These are phyloP conservation scores for Pichia gijzeniarum DNA, from an alignment of 805 yeast genomes.

Conservation along the genomic window DNA sequence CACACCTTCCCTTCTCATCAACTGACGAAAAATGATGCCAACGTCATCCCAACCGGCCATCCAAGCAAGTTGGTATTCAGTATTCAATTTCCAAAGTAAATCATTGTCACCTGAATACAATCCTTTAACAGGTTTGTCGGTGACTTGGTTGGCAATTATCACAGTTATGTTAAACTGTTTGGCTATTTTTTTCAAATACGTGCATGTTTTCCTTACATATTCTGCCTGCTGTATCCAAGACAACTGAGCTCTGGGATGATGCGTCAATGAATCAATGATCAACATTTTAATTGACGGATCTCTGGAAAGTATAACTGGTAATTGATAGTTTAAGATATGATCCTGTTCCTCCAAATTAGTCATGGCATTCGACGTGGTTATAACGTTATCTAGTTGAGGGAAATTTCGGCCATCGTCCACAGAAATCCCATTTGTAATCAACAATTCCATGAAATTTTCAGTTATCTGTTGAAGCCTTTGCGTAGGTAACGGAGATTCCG, in stretches of 20 bases:
- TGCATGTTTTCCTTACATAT: constrained; percentile 39
- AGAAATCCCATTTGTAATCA: constrained; percentile 31
- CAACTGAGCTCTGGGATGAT: constrained; percentile 65
- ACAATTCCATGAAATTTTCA: constrained; percentile 21
- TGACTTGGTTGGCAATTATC: constrained; percentile 73
- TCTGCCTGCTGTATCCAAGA: constrained; percentile 37
- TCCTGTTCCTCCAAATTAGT: constrained; percentile 65
- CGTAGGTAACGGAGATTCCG: constrained; percentile 71
- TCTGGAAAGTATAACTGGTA: constrained; percentile 49
- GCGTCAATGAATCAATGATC: constrained; percentile 77
- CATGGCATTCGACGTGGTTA: constrained; percentile 25
- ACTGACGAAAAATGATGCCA: constrained; percentile 27
- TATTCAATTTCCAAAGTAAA: constrained; percentile 33
- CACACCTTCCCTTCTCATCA: constrained; percentile 16
- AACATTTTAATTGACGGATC: constrained; percentile 44
- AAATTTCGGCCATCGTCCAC: constrained; percentile 3
- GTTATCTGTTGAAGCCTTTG: constrained; percentile 48
- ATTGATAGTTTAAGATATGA: constrained; percentile 60
- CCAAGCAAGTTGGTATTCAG: constrained; percentile 67
- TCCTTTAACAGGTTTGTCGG: constrained; percentile 46
- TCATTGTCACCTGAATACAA: constrained; percentile 21
- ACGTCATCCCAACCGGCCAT: constrained; percentile 65
- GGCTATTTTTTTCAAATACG: constrained; percentile 45
- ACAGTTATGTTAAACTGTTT: constrained; percentile 46
- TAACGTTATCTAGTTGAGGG: constrained; percentile 31